A percentile compares a stretch with the other conserved stretches of the same genome.
Evolutionary conservation across 2,329 filamentous ascomycete species (phyloP).

Genomic region (Scopulariopsis brevicaulis): DNA sequence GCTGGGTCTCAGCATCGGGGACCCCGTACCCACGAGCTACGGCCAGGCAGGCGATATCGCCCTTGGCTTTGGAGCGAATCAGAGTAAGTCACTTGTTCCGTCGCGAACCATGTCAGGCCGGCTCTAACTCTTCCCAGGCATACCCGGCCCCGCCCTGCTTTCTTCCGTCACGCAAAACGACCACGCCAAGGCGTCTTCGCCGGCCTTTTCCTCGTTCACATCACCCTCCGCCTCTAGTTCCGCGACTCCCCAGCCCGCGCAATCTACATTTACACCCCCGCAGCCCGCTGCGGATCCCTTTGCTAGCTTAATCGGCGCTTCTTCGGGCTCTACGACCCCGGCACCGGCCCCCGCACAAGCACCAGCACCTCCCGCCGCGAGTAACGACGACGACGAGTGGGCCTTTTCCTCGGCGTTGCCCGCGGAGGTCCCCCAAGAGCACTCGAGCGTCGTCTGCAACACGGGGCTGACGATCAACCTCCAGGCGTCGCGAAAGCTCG

Average conservation of each 20-base stretch:
- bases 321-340: conserved; percentile 13
- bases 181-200: conserved; percentile 33
- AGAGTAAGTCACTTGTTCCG: conserved; percentile 34
- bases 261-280: conserved; percentile 33
- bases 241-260: conserved; percentile 39
- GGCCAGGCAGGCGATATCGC: conserved; percentile 74
- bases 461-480: conserved; percentile 64
- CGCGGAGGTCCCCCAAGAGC: conserved; percentile 40
- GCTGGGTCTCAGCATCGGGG: conserved; percentile 73
- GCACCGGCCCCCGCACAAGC: conserved; percentile 12
- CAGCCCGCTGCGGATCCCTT: conserved; percentile 36
- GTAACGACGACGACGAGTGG: conserved; percentile 80
- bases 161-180: conserved; percentile 52
- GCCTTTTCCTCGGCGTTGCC: conserved; percentile 83
- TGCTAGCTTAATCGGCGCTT: conserved; percentile 28
- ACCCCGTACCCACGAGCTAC: conserved; percentile 40
- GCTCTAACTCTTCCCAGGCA: conserved; percentile 26
- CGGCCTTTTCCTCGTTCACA: conserved; percentile 41
- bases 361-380: conserved; percentile 15
- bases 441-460: conserved; percentile 57
- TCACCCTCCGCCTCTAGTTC: conserved; percentile 40
- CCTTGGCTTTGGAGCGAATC: conserved; percentile 63
- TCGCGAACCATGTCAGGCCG: background rate
- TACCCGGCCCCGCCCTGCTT: conserved; percentile 53
- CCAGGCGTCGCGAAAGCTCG: conserved; percentile 47